Conservation (phyloP, 148 eudicot species). For the Agrostemma githago region DNA sequence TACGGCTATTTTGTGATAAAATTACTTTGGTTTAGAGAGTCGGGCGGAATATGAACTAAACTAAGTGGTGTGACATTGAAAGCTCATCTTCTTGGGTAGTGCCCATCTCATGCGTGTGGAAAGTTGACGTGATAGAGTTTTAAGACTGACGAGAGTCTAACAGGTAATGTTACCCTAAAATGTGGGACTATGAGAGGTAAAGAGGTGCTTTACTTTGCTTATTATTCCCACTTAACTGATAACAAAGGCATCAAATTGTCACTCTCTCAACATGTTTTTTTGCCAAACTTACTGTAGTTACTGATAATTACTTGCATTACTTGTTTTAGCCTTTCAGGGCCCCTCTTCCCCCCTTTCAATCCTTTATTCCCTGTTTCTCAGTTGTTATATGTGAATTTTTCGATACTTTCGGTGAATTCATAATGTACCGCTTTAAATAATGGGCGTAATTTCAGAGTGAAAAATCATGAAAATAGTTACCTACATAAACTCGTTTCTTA, state of each 20-base stretch:
- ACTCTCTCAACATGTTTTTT: slow-evolving; percentile 16
- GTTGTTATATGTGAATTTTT: not conserved
- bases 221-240: not conserved
- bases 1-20: too few species aligned
- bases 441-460: too few species aligned
- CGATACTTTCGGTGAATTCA: not conserved
- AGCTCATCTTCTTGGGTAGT: not conserved
- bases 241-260: slow-evolving; percentile 6
- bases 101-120: too few species aligned
- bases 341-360: not conserved
- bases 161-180: not conserved
- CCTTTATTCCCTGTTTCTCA: not conserved
- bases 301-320: slow-evolving; percentile 13
- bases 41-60: not conserved
- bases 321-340: not conserved
- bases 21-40: not conserved
- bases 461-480: not conserved
- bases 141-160: not conserved
- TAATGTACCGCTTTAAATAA: not conserved
- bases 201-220: slow-evolving; percentile 1
- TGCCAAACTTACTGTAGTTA: slow-evolving; percentile 15
- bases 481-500: not conserved
- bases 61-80: not conserved
- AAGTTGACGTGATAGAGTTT: too few species aligned
- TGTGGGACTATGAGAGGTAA: slow-evolving; percentile 9